Conservation (phyloP, 2,329 filamentous ascomycete genomes). For the Chaetomium sp. region DNA sequence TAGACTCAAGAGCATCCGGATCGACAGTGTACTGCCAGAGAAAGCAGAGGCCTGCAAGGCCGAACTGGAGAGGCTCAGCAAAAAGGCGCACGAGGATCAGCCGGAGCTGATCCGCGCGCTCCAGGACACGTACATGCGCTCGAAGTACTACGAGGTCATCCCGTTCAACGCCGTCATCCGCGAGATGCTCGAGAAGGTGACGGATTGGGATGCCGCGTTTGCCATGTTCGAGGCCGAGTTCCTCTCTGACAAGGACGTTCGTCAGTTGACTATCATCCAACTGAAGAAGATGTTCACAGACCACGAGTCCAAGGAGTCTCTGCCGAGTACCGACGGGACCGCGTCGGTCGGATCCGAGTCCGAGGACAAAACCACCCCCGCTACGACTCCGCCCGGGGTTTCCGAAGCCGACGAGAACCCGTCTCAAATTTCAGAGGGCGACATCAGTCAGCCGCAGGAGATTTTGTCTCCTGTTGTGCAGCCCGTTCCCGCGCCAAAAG, state of each 20-base stretch:
- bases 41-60: constrained; percentile 79
- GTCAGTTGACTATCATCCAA: constrained; percentile 86
- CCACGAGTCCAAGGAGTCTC: constrained; percentile 77
- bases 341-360: constrained; percentile 43
- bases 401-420: constrained; percentile 34
- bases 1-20: constrained; percentile 83
- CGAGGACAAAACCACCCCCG: constrained; percentile 51
- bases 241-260: constrained; percentile 95
- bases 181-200: constrained; percentile 88
- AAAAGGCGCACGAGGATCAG: constrained; percentile 83
- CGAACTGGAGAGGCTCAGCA: constrained; percentile 77
- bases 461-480: constrained; percentile 24
- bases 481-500: constrained; percentile 12
- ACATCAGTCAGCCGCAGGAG: constrained; percentile 23
- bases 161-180: constrained; percentile 87
- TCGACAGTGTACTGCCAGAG: constrained; percentile 86
- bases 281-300: constrained; percentile 94
- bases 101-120: constrained; percentile 71
- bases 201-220: constrained; percentile 91
- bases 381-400: constrained; percentile 39
- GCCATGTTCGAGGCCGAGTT: constrained; percentile 89
- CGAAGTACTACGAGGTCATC: constrained; percentile 95
- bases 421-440: constrained; percentile 30
- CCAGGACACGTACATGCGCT: constrained; percentile 88
- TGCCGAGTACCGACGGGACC: constrained; percentile 67